These are phyloP conservation scores for Cardamine resedifolia DNA, from an alignment of 345 rosid genomes.

Conservation along the genomic window DNA sequence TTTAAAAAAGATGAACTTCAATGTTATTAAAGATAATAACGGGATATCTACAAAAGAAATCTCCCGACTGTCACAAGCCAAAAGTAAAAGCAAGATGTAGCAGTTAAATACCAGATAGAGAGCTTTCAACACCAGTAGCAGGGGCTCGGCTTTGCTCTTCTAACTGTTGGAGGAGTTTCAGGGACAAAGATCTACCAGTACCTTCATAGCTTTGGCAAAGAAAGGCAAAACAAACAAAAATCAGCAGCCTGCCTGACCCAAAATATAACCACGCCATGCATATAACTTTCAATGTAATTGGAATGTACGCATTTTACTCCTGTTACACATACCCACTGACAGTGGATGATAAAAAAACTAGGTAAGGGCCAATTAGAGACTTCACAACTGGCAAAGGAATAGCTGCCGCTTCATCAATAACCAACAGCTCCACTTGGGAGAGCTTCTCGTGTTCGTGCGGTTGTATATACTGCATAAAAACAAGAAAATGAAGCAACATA, in stretches of 20 bases:
- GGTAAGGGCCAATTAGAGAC: conserved; percentile 86
- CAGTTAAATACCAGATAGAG: conserved; percentile 61
- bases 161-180: conserved; percentile 88
- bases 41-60: neutral
- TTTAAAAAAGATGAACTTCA: conserved; percentile 52
- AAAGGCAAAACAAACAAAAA: conserved; percentile 5
- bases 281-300: neutral
- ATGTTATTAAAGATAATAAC: conserved; percentile 7
- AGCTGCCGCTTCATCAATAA: conserved; percentile 99
- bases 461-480: conserved; percentile 70
- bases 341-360: conserved; percentile 95
- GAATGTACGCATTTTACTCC: conserved; percentile 20
- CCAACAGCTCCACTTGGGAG: conserved; percentile 92
- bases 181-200: conserved; percentile 94
- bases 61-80: neutral
- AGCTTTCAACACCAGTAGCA: conserved; percentile 61
- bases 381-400: conserved; percentile 95
- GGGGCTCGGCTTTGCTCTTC: conserved; percentile 79
- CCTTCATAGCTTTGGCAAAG: conserved; percentile 77
- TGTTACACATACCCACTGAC: conserved; percentile 79
- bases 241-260: conserved; percentile 14
- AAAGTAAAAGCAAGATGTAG: conserved; percentile 22
- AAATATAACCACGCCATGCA: conserved; percentile 9
- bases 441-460: conserved; percentile 98
- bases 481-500: conserved; percentile 19